These are phyloP conservation scores for Pyrenopolyporus hunteri DNA, from an alignment of 495 filamentous ascomycete species.

Conservation along the genomic window DNA sequence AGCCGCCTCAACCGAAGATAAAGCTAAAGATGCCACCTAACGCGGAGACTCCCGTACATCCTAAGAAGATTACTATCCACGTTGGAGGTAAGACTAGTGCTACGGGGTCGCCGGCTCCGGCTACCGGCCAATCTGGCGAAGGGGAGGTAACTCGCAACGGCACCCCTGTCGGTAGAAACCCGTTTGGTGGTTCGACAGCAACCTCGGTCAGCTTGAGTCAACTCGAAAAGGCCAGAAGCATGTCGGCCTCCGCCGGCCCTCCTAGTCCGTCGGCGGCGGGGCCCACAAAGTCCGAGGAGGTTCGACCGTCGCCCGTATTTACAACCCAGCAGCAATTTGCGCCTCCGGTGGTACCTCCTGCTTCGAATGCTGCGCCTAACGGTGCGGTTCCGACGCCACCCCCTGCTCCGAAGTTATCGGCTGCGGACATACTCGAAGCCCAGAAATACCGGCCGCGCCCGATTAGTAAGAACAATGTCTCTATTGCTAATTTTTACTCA, in stretches of 20 bases:
- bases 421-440: slow-evolving; percentile 36
- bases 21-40: slow-evolving; percentile 69
- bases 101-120: slow-evolving; percentile 62
- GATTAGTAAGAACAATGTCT: slow-evolving; percentile 32
- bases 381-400: slow-evolving; percentile 38
- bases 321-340: slow-evolving; percentile 39
- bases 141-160: slow-evolving; percentile 41
- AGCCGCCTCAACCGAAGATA: slow-evolving; percentile 74
- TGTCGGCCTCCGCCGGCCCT: slow-evolving; percentile 53
- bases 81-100: slow-evolving; percentile 57
- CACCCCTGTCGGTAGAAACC: slow-evolving; percentile 35
- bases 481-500: slow-evolving; percentile 41
- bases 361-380: slow-evolving; percentile 42
- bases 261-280: slow-evolving; percentile 53
- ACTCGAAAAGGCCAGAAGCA: slow-evolving; percentile 50
- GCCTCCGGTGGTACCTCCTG: slow-evolving; percentile 32
- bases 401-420: slow-evolving; percentile 29
- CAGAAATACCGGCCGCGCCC: slow-evolving; percentile 35
- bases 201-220: slow-evolving; percentile 41
- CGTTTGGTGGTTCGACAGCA: slow-evolving; percentile 35
- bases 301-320: slow-evolving; percentile 48
- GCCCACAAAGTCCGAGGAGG: slow-evolving; percentile 54
- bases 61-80: slow-evolving; percentile 62
- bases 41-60: slow-evolving; percentile 44
- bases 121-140: slow-evolving; percentile 49